Evolutionary conservation across 192 early-diverging fungal genomes (phyloP).

Genomic region (Paraglomus brasilianum): DNA sequence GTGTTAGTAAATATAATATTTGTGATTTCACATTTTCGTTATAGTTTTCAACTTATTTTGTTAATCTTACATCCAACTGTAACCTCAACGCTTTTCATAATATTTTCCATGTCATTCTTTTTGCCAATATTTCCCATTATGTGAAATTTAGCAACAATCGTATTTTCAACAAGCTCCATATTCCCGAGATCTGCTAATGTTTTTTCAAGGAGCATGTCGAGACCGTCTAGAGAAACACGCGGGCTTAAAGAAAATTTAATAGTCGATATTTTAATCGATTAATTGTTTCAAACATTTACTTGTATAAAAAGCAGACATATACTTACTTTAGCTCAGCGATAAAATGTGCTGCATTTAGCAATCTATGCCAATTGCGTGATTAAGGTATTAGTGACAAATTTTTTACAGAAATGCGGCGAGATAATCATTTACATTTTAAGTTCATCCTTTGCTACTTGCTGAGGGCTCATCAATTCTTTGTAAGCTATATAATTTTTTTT

Average conservation of each 20-base stretch:
- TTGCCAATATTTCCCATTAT: conserved; percentile 10
- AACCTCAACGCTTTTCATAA: conserved; percentile 11
- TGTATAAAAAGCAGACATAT: neutral
- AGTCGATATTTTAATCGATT: too few species aligned
- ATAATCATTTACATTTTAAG: conserved; percentile 26
- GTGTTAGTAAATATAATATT: neutral
- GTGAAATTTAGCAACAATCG: conserved; percentile 29
- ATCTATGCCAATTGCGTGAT: neutral
- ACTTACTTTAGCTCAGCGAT: conserved; percentile 16
- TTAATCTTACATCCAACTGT: conserved; percentile 25
- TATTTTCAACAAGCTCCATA: conserved; percentile 20
- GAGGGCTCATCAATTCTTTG: conserved; percentile 7
- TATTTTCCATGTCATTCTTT: conserved; percentile 3
- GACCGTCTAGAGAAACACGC: neutral
- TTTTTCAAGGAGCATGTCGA: conserved; percentile 29
- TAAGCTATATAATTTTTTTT: neutral
- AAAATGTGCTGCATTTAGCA: conserved; percentile 16
- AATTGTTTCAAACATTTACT: too few species aligned
- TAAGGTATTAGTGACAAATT: neutral
- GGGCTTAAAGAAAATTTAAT: neutral
- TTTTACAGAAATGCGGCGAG: neutral
- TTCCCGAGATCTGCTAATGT: conserved; percentile 15
- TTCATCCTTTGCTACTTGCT: conserved; percentile 19
- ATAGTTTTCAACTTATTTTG: too few species aligned
- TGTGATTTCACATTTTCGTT: too few species aligned